Conservation (phyloP, 164 flowering plant species). For the Akebia trifoliata region DNA sequence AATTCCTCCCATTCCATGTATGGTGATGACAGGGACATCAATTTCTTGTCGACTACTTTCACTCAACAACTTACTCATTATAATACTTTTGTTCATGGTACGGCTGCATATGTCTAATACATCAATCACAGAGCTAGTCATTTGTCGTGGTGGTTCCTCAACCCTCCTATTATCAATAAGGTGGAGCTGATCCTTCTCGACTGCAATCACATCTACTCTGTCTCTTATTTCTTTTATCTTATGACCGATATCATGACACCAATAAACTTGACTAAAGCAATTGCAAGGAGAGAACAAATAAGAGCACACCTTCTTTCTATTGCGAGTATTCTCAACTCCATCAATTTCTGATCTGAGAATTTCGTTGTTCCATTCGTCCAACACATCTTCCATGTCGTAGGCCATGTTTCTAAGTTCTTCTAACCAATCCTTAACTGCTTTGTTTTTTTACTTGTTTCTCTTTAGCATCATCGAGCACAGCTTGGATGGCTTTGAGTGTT, state of each 20-base stretch:
- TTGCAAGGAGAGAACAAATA: background rate
- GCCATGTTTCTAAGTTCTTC: no score
- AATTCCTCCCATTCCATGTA: constrained; percentile 19
- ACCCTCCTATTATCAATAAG: background rate
- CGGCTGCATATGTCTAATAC: constrained; percentile 5
- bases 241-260: background rate
- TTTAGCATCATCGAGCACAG: no score
- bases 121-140: constrained; percentile 1
- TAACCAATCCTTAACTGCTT: no score
- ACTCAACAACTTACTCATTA: constrained; percentile 5
- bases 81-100: background rate
- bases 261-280: background rate
- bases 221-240: constrained; percentile 3
- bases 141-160: background rate
- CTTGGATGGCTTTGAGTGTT: no score
- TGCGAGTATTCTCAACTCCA: no score
- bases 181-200: constrained; percentile 1
- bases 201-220: background rate
- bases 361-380: no score
- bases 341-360: no score
- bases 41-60: background rate
- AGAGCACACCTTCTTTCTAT: background rate
- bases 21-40: constrained; percentile 6
- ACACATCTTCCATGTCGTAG: no score
- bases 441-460: no score